These are phyloP conservation scores for Eucalyptus albens DNA, from an alignment of 345 rosid genomes.

Conservation along the genomic window DNA sequence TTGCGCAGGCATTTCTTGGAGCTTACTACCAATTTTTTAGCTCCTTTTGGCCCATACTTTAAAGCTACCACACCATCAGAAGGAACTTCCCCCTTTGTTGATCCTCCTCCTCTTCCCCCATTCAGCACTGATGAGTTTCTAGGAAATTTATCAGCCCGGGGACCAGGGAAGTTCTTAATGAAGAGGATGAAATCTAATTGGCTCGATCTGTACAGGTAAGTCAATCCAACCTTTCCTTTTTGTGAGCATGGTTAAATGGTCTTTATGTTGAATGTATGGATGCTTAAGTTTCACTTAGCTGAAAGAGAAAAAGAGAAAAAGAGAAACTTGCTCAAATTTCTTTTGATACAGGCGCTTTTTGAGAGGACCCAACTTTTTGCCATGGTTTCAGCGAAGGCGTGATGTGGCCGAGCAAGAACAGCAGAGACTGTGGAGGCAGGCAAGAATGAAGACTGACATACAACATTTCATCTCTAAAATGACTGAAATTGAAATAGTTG, in stretches of 20 bases:
- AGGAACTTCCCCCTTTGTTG: slow-evolving; percentile 77
- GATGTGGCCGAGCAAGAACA: slow-evolving; percentile 81
- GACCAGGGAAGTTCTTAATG: slow-evolving; percentile 82
- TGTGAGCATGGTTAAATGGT: neutral
- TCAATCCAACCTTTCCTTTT: neutral
- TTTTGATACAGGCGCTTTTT: slow-evolving; percentile 67
- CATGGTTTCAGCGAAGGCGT: slow-evolving; percentile 90
- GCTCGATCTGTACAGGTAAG: slow-evolving; percentile 88
- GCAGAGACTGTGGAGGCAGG: slow-evolving; percentile 74
- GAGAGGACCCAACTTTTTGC: slow-evolving; percentile 80
- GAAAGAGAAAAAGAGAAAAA: neutral
- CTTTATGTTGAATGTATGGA: neutral
- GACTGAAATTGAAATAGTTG: slow-evolving; percentile 86
- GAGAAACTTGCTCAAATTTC: neutral
- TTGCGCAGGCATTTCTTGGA: slow-evolving; percentile 93
- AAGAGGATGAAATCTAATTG: slow-evolving; percentile 96
- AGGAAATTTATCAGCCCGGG: slow-evolving; percentile 69
- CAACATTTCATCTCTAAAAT: slow-evolving; percentile 46
- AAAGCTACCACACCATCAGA: slow-evolving; percentile 68
- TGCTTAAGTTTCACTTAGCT: neutral
- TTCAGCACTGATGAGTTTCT: slow-evolving; percentile 68
- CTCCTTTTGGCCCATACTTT: slow-evolving; percentile 95
- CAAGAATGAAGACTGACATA: slow-evolving; percentile 74
- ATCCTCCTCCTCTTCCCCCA: slow-evolving; percentile 78
- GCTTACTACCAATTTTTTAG: slow-evolving; percentile 89